Evolutionary conservation across 768 basidiomycete genomes (phyloP).

Genomic region (Pholiota microspora): DNA sequence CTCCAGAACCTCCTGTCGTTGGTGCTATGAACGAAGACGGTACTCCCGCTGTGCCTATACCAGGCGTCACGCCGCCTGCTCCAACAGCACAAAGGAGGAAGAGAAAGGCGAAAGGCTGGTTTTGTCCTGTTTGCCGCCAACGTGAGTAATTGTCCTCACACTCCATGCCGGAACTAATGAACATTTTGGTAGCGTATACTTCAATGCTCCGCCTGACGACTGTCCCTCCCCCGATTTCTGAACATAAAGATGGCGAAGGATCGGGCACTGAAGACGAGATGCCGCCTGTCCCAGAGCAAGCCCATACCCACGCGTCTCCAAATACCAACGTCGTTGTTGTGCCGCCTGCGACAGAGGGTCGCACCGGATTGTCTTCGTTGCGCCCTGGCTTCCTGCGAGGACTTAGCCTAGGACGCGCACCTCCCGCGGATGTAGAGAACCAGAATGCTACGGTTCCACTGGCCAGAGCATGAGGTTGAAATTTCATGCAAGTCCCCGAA

Average conservation of each 20-base stretch:
- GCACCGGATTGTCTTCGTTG: slow-evolving; percentile 23
- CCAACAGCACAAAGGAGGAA: slow-evolving; percentile 62
- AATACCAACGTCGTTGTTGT: not conserved
- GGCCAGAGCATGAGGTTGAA: slow-evolving; percentile 13
- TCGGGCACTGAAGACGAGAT: slow-evolving; percentile 21
- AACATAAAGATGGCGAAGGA: slow-evolving; percentile 22
- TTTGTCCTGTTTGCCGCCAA: slow-evolving; percentile 94
- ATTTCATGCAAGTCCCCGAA: too few relatives aligned
- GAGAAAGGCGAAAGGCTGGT: slow-evolving; percentile 96
- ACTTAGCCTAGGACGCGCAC: slow-evolving; percentile 17
- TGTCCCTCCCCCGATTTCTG: slow-evolving; percentile 43
- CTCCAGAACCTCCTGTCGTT: slow-evolving; percentile 35
- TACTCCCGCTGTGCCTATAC: slow-evolving; percentile 22
- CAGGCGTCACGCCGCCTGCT: slow-evolving; percentile 25
- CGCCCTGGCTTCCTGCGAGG: slow-evolving; percentile 31
- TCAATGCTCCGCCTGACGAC: slow-evolving; percentile 84
- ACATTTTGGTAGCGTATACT: slow-evolving; percentile 66
- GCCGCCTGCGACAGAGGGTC: slow-evolving; percentile 14
- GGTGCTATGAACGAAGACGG: slow-evolving; percentile 20
- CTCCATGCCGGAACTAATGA: not conserved
- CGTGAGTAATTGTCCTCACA: slow-evolving; percentile 50
- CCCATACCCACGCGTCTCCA: slow-evolving; percentile 5
- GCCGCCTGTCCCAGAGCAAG: slow-evolving; percentile 5
- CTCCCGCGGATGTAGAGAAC: slow-evolving; percentile 28
- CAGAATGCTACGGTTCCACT: slow-evolving; percentile 24